A percentile compares a stretch with the other conserved stretches of the same genome.
Conservation (phyloP, 331 rosid genomes). For the Phaseolus coccineus region DNA sequence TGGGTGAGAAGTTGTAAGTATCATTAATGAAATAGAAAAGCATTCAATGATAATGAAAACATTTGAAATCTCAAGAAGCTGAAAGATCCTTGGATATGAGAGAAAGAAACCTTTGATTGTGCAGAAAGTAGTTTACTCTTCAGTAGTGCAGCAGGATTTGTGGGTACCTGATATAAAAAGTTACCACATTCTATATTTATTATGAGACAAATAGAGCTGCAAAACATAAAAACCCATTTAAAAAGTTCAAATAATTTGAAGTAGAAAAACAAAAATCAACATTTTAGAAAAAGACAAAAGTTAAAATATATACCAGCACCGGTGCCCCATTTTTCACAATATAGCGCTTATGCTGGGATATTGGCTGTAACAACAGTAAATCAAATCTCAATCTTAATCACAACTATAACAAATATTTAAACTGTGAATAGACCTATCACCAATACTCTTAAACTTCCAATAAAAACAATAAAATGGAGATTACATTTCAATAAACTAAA, state of each 20-base stretch:
- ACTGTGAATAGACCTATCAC: slow-evolving; percentile 22
- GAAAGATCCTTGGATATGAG: slow-evolving; percentile 24
- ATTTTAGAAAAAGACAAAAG: slow-evolving; percentile 21
- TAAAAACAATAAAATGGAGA: slow-evolving; percentile 30
- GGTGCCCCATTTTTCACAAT: slow-evolving; percentile 85
- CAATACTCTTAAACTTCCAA: slow-evolving; percentile 34
- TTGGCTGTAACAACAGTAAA: slow-evolving; percentile 67
- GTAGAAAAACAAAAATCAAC: slow-evolving; percentile 13
- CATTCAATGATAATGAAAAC: slow-evolving; percentile 32
- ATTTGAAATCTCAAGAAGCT: slow-evolving; percentile 1
- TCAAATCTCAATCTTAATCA: slow-evolving; percentile 39
- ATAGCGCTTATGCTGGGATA: slow-evolving; percentile 88
- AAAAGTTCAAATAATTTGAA: slow-evolving; percentile 25
- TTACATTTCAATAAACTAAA: slow-evolving; percentile 32
- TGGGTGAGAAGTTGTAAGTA: not conserved
- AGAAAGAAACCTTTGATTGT: slow-evolving; percentile 79
- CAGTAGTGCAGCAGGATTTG: slow-evolving; percentile 76
- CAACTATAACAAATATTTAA: slow-evolving; percentile 24
- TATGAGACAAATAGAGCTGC: slow-evolving; percentile 32
- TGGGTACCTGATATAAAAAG: slow-evolving; percentile 67
- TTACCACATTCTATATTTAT: slow-evolving; percentile 21
- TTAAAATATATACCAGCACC: slow-evolving; percentile 69
- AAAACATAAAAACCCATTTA: slow-evolving; percentile 16
- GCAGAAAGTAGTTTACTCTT: slow-evolving; percentile 83
- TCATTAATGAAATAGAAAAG: slow-evolving; percentile 22